phyloP scores from a whole-genome alignment of 2,329 filamentous ascomycete genomes.

The Bipolaris gigantea region DNA sequence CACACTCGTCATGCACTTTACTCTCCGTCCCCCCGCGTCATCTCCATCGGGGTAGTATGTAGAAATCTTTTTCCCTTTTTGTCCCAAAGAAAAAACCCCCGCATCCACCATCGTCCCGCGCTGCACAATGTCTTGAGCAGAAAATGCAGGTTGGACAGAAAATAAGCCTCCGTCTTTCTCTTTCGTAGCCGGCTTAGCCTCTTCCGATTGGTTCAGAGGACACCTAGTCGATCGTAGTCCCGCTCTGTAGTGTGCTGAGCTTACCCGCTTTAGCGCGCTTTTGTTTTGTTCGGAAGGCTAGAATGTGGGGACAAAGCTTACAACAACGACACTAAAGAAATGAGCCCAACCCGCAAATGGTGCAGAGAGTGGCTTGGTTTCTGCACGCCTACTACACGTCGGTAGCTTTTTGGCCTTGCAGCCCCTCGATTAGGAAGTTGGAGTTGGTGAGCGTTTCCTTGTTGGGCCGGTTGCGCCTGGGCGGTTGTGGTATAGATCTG shows the following conservation, averaged over 20 bases:
- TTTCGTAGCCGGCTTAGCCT: not conserved
- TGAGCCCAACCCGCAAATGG: not conserved
- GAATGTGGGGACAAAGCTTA: not conserved
- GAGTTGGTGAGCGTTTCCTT: not conserved
- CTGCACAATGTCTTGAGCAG: too few relatives aligned
- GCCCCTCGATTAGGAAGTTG: not conserved
- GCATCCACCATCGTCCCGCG: too few relatives aligned
- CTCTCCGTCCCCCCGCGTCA: too few relatives aligned
- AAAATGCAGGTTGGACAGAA: too few relatives aligned
- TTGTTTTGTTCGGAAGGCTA: constrained; percentile 2
- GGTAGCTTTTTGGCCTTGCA: not conserved
- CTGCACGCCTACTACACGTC: not conserved
- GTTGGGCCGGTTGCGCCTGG: not conserved
- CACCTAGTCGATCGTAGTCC: not conserved
- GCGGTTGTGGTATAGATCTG: not conserved
- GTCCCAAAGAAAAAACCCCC: too few relatives aligned
- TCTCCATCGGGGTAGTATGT: too few relatives aligned
- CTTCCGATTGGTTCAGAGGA: not conserved
- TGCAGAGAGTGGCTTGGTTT: not conserved
- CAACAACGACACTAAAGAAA: not conserved
- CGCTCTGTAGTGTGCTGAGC: constrained; percentile 1
- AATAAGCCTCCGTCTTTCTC: too few relatives aligned
- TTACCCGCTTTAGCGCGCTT: constrained; percentile 1
- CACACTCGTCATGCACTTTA: too few relatives aligned
- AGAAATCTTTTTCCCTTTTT: too few relatives aligned